Evolutionary conservation across 805 yeast species (phyloP).

Genomic region (Saccharomyces kudriavzevii): DNA sequence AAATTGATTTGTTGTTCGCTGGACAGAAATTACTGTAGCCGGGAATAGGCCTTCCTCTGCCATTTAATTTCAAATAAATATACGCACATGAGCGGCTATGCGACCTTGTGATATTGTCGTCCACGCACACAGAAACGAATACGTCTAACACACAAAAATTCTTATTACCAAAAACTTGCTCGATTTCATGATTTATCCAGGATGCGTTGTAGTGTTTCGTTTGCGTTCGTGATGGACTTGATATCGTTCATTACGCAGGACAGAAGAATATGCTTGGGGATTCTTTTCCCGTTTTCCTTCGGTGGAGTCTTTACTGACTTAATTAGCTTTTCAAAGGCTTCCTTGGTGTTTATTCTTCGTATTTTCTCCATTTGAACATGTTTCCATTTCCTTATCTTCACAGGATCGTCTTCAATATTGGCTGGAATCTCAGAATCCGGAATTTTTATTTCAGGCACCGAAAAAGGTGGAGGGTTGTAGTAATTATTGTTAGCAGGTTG

Average conservation of each 20-base stretch:
- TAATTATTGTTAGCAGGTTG: background rate
- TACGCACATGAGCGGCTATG: background rate
- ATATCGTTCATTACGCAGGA: constrained; percentile 27
- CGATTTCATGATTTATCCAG: background rate
- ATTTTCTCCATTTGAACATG: constrained; percentile 29
- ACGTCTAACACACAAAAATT: background rate
- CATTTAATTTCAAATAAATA: background rate
- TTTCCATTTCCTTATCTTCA: constrained; percentile 25
- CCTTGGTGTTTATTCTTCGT: constrained; percentile 25
- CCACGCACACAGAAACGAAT: background rate
- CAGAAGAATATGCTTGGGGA: constrained; percentile 28
- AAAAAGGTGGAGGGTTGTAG: constrained; percentile 12
- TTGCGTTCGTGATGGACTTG: constrained; percentile 20
- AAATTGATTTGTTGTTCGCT: background rate
- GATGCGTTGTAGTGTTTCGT: constrained; percentile 17
- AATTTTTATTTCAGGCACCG: constrained; percentile 22
- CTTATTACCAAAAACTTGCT: background rate
- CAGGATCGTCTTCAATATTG: constrained; percentile 13
- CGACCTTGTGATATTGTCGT: background rate
- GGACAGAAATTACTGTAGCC: background rate
- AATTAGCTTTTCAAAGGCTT: constrained; percentile 23
- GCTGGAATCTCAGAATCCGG: constrained; percentile 18
- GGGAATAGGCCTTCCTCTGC: background rate
- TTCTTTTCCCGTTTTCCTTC: constrained; percentile 17
- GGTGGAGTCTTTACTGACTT: constrained; percentile 17